phyloP scores from a whole-genome alignment of 352 stramenopile genomes.

The Lagenidium sp. region DNA sequence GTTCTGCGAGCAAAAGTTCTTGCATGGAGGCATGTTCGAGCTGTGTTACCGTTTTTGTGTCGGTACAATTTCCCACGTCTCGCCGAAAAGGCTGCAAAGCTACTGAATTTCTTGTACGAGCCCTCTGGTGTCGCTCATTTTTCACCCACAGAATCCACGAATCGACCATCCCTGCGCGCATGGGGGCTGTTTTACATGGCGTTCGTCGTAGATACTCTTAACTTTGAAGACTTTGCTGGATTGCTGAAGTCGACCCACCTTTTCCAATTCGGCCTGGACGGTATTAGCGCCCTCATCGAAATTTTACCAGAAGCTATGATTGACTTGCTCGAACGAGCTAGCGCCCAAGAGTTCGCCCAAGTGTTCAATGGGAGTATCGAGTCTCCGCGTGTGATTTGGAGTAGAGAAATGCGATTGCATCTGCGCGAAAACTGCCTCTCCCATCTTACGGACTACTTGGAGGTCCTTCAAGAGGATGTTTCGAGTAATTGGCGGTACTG shows the following conservation, averaged over 20 bases:
- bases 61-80: conserved; percentile 36
- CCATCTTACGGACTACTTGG: conserved; percentile 91
- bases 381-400: conserved; percentile 94
- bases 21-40: conserved; percentile 33
- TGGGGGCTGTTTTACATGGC: conserved; percentile 76
- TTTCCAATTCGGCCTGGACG: conserved; percentile 38
- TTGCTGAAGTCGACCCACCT: conserved; percentile 65
- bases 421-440: conserved; percentile 81
- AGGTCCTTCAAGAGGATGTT: conserved; percentile 83
- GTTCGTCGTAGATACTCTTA: conserved; percentile 33
- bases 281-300: conserved; percentile 54
- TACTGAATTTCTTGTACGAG: conserved; percentile 62
- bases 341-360: conserved; percentile 76
- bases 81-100: conserved; percentile 34
- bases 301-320: conserved; percentile 91
- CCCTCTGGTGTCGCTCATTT: conserved; percentile 16
- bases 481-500: conserved; percentile 86
- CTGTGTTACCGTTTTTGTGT: conserved; percentile 46
- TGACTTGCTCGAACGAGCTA: conserved; percentile 75
- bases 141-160: conserved; percentile 18
- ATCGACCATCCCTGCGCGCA: conserved; percentile 31
- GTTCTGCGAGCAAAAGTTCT: conserved; percentile 34
- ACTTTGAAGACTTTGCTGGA: conserved; percentile 48
- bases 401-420: conserved; percentile 84
- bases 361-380: conserved; percentile 81